Evolutionary conservation across 2,329 filamentous ascomycete species (phyloP).

Genomic region (Apiospora arundinis): DNA sequence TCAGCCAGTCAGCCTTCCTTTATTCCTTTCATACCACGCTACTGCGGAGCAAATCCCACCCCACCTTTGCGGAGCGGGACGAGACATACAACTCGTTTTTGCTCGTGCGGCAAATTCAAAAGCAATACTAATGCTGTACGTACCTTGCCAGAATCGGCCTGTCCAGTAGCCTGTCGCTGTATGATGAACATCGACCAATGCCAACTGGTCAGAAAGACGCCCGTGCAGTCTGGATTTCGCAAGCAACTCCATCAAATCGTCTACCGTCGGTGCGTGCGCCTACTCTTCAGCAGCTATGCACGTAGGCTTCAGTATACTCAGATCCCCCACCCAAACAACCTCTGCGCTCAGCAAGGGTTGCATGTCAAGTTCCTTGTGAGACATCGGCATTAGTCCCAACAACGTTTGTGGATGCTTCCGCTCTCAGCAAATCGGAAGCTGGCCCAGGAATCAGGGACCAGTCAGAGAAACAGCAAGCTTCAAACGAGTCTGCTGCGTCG

Average conservation of each 20-base stretch:
- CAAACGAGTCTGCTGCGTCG: not conserved
- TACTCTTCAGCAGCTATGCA: not conserved
- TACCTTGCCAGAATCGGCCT: not conserved
- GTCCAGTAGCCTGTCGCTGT: not conserved
- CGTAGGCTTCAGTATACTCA: not conserved
- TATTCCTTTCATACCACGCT: not conserved
- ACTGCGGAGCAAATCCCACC: not conserved
- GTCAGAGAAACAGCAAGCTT: conserved; percentile 16
- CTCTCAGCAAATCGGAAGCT: conserved; percentile 15
- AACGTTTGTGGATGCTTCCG: not conserved
- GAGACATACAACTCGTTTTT: not conserved
- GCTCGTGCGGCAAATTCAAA: not conserved
- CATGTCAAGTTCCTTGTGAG: not conserved
- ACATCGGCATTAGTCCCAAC: not conserved
- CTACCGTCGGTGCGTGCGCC: not conserved
- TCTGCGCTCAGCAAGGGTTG: not conserved
- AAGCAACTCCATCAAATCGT: not conserved
- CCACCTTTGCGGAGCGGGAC: conserved; percentile 17
- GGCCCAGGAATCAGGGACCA: conserved; percentile 16
- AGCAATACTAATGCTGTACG: not conserved
- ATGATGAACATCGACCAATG: not conserved
- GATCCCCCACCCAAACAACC: not conserved
- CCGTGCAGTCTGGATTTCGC: no score
- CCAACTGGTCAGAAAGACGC: no score
- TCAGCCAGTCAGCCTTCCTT: not conserved